Evolutionary conservation across 2,329 filamentous ascomycete genomes (phyloP), one percentile per base, ranked within the genome.

Genomic region (Alternaria sp.): DNA sequence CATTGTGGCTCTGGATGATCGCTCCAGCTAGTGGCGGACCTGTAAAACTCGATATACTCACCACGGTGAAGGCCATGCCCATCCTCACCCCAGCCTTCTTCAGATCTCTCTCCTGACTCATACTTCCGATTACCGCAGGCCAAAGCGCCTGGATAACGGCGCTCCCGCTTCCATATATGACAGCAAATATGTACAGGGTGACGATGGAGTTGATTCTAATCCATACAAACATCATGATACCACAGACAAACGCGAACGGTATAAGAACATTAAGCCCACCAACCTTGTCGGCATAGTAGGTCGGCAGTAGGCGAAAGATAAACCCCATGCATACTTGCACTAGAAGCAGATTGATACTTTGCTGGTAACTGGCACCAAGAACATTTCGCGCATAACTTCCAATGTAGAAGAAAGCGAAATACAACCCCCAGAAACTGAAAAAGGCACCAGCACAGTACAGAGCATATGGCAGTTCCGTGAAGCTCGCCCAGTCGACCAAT

Each of bases 261-360:
- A 61, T 89, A 71, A 9, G 85, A 78, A 20, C 87, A 71, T 69
- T 73, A 71, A 81, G 81, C 69, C 88, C 11, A 83, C 87, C 45
- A 23, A 76, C 61, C 21, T 75, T 74, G 51, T 78, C 73, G 4
- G 74, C 75, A 47, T 71, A 74, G 58, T 74, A 89, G 59, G 66
- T 83, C 78, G 58, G 86, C 82, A 9, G 84, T 79, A 45, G 86
- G 59, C 18, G 87, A 75, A 28, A 88, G 84, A 65, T 81, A 80
- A 41, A 86, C 72, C 23, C 87, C 87, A 63, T 76, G 63, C 69
- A 71, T 84, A 81, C 44, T 79, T 85, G 70, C 21, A 89, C 83
- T 30, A 90, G 80, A 2, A 90, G 81, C 9, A 90, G 76, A 28
- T 83, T 83, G 63, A 88, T 84, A 3, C 85, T 85, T 26, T 86